Evolutionary conservation across 192 early-diverging fungal genomes (phyloP).

Genomic region (Coemansia guatemalensis): DNA sequence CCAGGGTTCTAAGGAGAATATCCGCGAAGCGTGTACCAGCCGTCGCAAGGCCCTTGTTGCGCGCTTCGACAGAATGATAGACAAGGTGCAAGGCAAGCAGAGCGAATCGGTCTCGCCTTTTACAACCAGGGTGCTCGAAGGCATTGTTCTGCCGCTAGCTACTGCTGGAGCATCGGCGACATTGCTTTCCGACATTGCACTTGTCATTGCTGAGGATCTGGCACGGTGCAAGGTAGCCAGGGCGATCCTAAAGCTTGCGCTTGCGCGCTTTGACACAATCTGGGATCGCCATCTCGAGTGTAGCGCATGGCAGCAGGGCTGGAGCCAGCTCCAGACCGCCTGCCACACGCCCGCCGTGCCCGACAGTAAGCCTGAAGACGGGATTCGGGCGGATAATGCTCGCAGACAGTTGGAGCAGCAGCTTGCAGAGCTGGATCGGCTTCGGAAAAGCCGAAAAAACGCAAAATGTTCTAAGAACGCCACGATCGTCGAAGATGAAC

Average conservation of each 20-base stretch:
- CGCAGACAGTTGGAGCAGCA: constrained; percentile 15
- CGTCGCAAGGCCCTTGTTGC: constrained; percentile 27
- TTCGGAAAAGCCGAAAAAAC: neutral
- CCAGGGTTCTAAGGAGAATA: neutral
- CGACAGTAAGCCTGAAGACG: neutral
- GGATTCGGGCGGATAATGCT: neutral
- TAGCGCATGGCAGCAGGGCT: constrained; percentile 33
- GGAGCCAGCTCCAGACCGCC: constrained; percentile 26
- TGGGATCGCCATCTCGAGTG: constrained; percentile 37
- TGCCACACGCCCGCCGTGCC: neutral
- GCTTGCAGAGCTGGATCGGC: constrained; percentile 10
- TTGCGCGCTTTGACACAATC: constrained; percentile 32
- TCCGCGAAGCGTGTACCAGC: constrained; percentile 5
- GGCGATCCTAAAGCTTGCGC: constrained; percentile 15
- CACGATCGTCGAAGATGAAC: constrained; percentile 24
- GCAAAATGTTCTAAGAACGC: neutral
- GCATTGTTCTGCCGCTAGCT: constrained; percentile 35
- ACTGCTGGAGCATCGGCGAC: constrained; percentile 28
- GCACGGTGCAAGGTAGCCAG: constrained; percentile 12
- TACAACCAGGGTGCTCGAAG: constrained; percentile 14
- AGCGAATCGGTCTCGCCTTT: constrained; percentile 2
- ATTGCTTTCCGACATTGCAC: constrained; percentile 31
- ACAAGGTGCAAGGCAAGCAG: neutral
- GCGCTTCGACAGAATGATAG: constrained; percentile 19
- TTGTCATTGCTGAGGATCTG: constrained; percentile 14